Evolutionary conservation across 2,329 filamentous ascomycete species (phyloP).

Genomic region (Sporothrix humicola): DNA sequence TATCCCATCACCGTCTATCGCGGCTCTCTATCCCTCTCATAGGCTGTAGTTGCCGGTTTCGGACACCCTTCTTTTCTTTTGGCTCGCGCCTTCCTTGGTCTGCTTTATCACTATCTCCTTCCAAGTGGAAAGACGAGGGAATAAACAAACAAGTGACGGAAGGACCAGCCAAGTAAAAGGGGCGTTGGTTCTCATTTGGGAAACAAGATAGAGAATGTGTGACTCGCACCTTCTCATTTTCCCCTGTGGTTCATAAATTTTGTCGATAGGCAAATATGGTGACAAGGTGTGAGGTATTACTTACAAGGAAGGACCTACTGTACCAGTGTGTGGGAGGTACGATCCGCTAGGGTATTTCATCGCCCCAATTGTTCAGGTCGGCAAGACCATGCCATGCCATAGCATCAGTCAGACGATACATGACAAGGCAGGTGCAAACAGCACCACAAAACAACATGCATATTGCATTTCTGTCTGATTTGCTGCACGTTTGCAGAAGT

Average conservation of each 20-base stretch:
- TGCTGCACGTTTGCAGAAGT: neutral
- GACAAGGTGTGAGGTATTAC: neutral
- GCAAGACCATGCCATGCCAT: constrained; percentile 21
- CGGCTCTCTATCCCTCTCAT: constrained; percentile 3
- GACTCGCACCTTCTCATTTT: constrained; percentile 8
- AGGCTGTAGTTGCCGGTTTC: constrained; percentile 21
- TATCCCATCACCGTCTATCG: constrained; percentile 15
- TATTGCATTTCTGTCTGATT: neutral
- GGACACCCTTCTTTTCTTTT: constrained; percentile 11
- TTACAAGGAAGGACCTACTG: neutral
- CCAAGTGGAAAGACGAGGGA: constrained; percentile 20
- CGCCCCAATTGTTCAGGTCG: constrained; percentile 2
- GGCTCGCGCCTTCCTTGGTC: neutral
- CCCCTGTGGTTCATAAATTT: neutral
- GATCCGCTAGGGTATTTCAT: neutral
- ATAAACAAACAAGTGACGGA: neutral
- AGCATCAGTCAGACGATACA: constrained; percentile 19
- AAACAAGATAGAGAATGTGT: neutral
- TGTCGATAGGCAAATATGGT: neutral
- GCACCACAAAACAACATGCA: constrained; percentile 3
- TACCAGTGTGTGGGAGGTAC: neutral
- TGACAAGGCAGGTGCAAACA: constrained; percentile 25
- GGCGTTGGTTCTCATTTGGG: neutral
- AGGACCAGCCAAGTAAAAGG: neutral
- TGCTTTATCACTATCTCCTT: constrained; percentile 11